Percentiles rank a stretch among this genome's conserved stretches.
Evolutionary conservation across 768 basidiomycete genomes (phyloP).

Genomic region (Omphalotus guepiniiformis): DNA sequence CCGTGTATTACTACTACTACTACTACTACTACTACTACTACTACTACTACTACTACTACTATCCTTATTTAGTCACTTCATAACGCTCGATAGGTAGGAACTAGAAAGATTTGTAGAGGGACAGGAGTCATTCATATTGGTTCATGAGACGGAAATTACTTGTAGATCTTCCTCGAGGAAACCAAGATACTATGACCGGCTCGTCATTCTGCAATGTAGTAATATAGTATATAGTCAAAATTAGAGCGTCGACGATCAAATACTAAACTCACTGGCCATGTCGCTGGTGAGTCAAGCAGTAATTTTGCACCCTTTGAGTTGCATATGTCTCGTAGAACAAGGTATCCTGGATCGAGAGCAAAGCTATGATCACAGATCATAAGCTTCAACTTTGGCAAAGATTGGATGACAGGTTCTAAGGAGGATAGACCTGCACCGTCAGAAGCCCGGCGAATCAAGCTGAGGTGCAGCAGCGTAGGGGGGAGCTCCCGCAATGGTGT

Average conservation of each 20-base stretch:
- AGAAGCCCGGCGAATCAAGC: constrained; percentile 27
- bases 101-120: no score
- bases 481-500: constrained; percentile 31
- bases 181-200: constrained; percentile 25
- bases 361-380: constrained; percentile 31
- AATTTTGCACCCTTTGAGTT: constrained; percentile 24
- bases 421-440: constrained; percentile 19
- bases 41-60: no score
- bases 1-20: no score
- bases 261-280: constrained; percentile 31
- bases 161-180: constrained; percentile 32
- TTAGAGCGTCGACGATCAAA: neutral
- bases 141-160: constrained; percentile 34
- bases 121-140: no score
- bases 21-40: no score
- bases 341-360: constrained; percentile 17
- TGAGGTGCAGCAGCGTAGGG: constrained; percentile 34
- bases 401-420: constrained; percentile 25
- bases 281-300: constrained; percentile 22
- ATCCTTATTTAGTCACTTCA: no score
- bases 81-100: no score
- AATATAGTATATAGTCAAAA: neutral
- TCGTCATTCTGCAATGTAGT: constrained; percentile 29
- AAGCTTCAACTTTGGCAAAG: constrained; percentile 29
- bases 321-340: constrained; percentile 23